Conservation (phyloP, 345 rosid genomes). For the Pseudoturritis turrita region DNA sequence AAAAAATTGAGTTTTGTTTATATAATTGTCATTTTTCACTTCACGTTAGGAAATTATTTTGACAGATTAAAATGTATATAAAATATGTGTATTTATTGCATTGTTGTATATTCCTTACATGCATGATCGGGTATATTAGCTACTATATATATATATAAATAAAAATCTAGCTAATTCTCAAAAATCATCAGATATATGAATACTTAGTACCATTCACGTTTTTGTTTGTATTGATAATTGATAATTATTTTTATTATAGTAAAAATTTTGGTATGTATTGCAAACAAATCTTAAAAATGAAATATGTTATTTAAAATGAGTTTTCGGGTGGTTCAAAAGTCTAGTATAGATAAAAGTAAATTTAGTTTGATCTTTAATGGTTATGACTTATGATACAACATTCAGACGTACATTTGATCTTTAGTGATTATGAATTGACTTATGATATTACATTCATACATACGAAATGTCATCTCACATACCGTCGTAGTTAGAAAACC, state of each 20-base stretch:
- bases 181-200: too few species aligned
- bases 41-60: neutral
- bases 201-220: too few species aligned
- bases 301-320: too few species aligned
- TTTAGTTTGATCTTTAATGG: neutral
- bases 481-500: neutral
- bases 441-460: neutral
- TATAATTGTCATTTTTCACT: too few species aligned
- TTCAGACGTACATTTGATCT: neutral
- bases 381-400: neutral
- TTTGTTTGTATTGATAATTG: too few species aligned
- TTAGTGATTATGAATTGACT: neutral
- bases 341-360: neutral
- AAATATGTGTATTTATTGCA: neutral
- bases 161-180: too few species aligned
- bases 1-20: too few species aligned
- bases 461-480: slow-evolving; percentile 6
- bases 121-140: neutral
- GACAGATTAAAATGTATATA: neutral
- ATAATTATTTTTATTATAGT: too few species aligned
- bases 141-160: neutral
- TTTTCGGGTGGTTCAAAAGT: too few species aligned
- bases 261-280: too few species aligned
- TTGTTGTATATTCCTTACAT: slow-evolving; percentile 8
- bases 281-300: too few species aligned